Conservation (phyloP, 495 filamentous ascomycete genomes). For the Daldinia caldariorum region DNA sequence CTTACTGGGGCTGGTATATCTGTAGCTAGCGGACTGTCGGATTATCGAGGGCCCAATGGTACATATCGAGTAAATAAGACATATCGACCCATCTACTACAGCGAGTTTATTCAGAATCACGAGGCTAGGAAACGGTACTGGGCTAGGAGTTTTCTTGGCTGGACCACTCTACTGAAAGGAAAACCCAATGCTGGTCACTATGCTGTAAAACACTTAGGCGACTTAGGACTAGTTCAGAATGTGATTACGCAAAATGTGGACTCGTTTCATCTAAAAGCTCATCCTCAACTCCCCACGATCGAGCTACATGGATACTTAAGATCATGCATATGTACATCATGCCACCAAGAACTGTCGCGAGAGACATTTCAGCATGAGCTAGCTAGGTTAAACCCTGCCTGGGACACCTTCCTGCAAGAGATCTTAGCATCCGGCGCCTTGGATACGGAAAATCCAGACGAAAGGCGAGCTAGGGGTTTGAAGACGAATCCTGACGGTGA, state of each 20-base stretch:
- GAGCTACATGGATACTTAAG: conserved; percentile 93
- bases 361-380: conserved; percentile 79
- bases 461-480: conserved; percentile 73
- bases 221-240: conserved; percentile 74
- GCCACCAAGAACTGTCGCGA: conserved; percentile 71
- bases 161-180: conserved; percentile 80
- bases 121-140: conserved; percentile 94
- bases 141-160: conserved; percentile 93
- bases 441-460: conserved; percentile 76
- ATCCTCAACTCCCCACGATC: conserved; percentile 77
- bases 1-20: conserved; percentile 94
- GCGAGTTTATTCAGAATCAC: conserved; percentile 84
- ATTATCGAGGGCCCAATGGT: conserved; percentile 89
- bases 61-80: conserved; percentile 91
- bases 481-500: conserved; percentile 94
- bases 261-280: conserved; percentile 83
- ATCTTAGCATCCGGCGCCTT: conserved; percentile 77
- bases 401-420: conserved; percentile 78
- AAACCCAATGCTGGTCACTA: conserved; percentile 82
- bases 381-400: conserved; percentile 81
- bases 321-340: conserved; percentile 82
- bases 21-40: conserved; percentile 89
- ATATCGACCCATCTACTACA: conserved; percentile 91
- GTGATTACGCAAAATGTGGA: conserved; percentile 98
- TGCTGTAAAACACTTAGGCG: conserved; percentile 75